A percentile compares a stretch with the other conserved stretches of the same genome.
Conservation (phyloP, 805 yeast species). For the Schwanniomyces polymorphus region DNA sequence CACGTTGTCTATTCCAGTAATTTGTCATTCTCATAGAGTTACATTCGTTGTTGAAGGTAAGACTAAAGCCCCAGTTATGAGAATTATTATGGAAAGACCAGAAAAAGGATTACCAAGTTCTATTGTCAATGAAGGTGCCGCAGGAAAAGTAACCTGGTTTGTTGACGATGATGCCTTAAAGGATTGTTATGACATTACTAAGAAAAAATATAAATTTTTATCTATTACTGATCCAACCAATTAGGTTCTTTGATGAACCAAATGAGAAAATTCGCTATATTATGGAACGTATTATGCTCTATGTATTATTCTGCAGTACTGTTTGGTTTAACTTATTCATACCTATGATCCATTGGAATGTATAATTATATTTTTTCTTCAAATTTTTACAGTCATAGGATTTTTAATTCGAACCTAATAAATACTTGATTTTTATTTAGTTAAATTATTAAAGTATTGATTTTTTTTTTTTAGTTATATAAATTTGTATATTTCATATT, state of each 20-base stretch:
- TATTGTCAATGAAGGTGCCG: conserved; percentile 93
- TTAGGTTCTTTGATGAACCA: background rate
- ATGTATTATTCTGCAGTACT: background rate
- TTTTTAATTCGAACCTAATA: background rate
- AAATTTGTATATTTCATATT: background rate
- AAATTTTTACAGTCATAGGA: background rate
- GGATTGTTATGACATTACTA: conserved; percentile 69
- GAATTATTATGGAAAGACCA: conserved; percentile 93
- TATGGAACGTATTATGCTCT: background rate
- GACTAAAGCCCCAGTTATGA: conserved; percentile 88
- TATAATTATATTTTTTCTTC: background rate
- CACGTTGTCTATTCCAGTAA: conserved; percentile 90
- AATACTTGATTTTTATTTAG: background rate
- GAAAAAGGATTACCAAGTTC: conserved; percentile 95
- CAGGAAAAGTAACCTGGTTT: conserved; percentile 95
- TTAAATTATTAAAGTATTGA: background rate
- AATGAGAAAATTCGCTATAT: background rate
- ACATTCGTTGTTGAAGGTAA: conserved; percentile 96
- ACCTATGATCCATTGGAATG: background rate
- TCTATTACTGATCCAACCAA: conserved; percentile 21
- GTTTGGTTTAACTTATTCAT: background rate
- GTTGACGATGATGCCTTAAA: conserved; percentile 91
- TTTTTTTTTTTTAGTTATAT: background rate
- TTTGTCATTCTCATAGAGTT: conserved; percentile 88
- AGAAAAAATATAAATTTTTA: conserved; percentile 66